Evolutionary conservation across 805 yeast genomes (phyloP).

Genomic region (Candida oleophila): DNA sequence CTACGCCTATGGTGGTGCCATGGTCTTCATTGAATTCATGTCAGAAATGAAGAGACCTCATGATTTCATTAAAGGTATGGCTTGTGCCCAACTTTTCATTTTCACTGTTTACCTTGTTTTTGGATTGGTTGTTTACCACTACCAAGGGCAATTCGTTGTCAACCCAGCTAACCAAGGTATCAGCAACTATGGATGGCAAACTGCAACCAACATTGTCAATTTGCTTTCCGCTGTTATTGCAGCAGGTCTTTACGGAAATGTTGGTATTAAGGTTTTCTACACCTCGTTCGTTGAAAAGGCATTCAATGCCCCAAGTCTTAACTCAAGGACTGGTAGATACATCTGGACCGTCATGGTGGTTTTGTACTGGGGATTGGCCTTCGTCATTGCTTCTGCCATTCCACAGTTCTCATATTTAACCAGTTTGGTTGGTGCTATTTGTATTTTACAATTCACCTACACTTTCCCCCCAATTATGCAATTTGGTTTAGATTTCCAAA

Average conservation of each 20-base stretch:
- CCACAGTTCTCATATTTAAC: slow-evolving; percentile 41
- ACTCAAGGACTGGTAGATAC: slow-evolving; percentile 30
- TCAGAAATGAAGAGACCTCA: slow-evolving; percentile 48
- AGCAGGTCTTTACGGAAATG: slow-evolving; percentile 45
- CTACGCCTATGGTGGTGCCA: slow-evolving; percentile 52
- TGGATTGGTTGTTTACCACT: slow-evolving; percentile 43
- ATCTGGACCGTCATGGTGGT: slow-evolving; percentile 36
- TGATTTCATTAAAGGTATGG: slow-evolving; percentile 50
- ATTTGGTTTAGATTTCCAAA: slow-evolving; percentile 16
- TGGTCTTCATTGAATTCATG: slow-evolving; percentile 46
- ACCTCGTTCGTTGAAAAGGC: slow-evolving; percentile 34
- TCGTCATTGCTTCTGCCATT: slow-evolving; percentile 43
- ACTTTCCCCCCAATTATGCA: slow-evolving; percentile 40
- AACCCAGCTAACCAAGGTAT: slow-evolving; percentile 48
- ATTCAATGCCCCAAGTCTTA: slow-evolving; percentile 28
- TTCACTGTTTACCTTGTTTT: slow-evolving; percentile 37
- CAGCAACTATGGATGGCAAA: slow-evolving; percentile 32
- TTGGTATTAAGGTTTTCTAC: slow-evolving; percentile 46
- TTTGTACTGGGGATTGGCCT: slow-evolving; percentile 45
- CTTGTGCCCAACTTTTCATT: slow-evolving; percentile 40
- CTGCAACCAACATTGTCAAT: slow-evolving; percentile 33
- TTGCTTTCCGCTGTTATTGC: slow-evolving; percentile 43
- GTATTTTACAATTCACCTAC: slow-evolving; percentile 46
- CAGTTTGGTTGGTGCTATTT: slow-evolving; percentile 40
- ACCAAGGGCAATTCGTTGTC: slow-evolving; percentile 45